Evolutionary conservation across 2,329 filamentous ascomycete species (phyloP).

Genomic region (Claviceps pusilla): DNA sequence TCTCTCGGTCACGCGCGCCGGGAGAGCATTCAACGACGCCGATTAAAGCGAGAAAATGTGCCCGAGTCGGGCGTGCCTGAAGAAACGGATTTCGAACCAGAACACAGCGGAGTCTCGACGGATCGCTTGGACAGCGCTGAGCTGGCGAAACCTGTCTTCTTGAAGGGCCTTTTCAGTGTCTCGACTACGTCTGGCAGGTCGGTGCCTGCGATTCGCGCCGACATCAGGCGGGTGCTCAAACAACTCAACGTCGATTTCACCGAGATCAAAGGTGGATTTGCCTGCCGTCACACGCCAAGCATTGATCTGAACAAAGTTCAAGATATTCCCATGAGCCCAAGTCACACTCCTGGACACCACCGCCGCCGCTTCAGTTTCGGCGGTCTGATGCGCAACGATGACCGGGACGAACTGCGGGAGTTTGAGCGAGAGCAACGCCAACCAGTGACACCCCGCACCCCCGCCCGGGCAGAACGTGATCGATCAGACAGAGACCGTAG

Average conservation of each 20-base stretch:
- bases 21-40: conserved; percentile 81
- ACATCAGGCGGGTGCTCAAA: conserved; percentile 79
- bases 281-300: conserved; percentile 74
- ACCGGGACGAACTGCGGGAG: conserved; percentile 57
- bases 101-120: conserved; percentile 44
- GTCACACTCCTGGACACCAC: conserved; percentile 48
- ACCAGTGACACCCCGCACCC: conserved; percentile 27
- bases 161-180: conserved; percentile 94
- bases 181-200: conserved; percentile 91
- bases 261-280: conserved; percentile 89
- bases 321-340: conserved; percentile 47
- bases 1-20: conserved; percentile 77
- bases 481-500: conserved; percentile 40
- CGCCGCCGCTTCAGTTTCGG: conserved; percentile 74
- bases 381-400: conserved; percentile 40
- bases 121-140: conserved; percentile 54
- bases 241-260: conserved; percentile 80
- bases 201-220: conserved; percentile 66
- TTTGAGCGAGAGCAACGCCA: conserved; percentile 26
- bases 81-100: conserved; percentile 72
- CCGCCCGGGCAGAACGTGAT: conserved; percentile 23
- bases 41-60: conserved; percentile 56
- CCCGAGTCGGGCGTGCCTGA: conserved; percentile 71
- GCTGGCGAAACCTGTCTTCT: conserved; percentile 80
- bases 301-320: conserved; percentile 68